Conservation (phyloP, 768 basidiomycete species). For the Exidia glandulosa region DNA sequence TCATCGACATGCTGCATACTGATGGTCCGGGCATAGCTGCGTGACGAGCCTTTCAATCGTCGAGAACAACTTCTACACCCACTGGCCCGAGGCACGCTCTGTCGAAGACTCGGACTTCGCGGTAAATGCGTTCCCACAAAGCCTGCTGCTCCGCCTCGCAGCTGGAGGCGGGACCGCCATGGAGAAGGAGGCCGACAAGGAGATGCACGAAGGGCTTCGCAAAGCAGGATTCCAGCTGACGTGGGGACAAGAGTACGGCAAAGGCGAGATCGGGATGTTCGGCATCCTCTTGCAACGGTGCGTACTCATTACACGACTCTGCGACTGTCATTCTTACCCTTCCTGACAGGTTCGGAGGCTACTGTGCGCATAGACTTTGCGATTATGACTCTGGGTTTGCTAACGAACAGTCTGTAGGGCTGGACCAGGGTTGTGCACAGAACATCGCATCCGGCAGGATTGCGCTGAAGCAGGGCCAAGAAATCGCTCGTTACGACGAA, state of each 20-base stretch:
- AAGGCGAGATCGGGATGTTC: not conserved
- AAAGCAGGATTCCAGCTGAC: conserved; percentile 27
- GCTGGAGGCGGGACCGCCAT: conserved; percentile 2
- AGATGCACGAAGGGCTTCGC: conserved; percentile 23
- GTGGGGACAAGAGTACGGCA: not conserved
- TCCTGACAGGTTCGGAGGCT: not conserved
- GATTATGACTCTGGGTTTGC: too few species aligned
- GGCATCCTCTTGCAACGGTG: not conserved
- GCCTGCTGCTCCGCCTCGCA: conserved; percentile 6
- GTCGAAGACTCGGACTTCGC: conserved; percentile 18
- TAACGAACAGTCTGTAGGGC: too few species aligned
- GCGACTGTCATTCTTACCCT: not conserved
- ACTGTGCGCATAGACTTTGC: too few species aligned
- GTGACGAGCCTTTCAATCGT: conserved; percentile 7
- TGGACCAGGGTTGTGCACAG: not conserved
- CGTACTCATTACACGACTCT: not conserved
- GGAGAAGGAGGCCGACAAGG: conserved; percentile 17
- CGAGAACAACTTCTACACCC: conserved; percentile 4
- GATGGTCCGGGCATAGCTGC: conserved; percentile 7
- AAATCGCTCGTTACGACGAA: not conserved
- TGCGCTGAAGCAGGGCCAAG: not conserved
- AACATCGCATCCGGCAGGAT: not conserved
- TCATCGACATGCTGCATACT: conserved; percentile 13
- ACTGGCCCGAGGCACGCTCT: conserved; percentile 5
- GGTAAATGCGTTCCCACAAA: conserved; percentile 13